phyloP scores from a whole-genome alignment of 169 alveolate genomes.

The Blepharisma undulans region DNA sequence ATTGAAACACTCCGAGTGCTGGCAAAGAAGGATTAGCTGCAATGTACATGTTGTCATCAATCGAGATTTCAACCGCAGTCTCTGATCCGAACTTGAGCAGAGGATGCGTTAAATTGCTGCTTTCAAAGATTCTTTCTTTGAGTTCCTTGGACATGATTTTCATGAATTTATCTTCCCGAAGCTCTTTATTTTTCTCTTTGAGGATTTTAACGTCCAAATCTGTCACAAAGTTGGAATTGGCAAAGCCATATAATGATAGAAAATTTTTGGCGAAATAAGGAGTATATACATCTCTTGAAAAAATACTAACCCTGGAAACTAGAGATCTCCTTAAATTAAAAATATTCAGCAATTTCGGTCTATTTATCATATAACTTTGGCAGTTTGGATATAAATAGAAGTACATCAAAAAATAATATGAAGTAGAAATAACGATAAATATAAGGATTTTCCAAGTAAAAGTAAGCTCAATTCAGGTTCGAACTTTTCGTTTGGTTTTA shows the following conservation, averaged over 20 bases:
- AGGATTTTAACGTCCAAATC: neutral
- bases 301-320: neutral
- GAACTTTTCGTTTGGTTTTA: neutral
- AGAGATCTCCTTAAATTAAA: neutral
- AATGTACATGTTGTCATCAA: neutral
- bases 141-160: neutral
- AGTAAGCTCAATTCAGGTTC: neutral
- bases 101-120: neutral
- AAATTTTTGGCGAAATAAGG: neutral
- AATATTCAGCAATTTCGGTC: neutral
- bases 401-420: neutral
- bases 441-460: neutral
- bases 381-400: neutral
- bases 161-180: neutral
- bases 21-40: neutral
- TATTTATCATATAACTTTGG: neutral
- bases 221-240: neutral
- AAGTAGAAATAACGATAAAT: neutral
- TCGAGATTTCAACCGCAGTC: neutral
- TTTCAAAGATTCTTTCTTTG: neutral
- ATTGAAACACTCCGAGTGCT: neutral
- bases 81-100: neutral
- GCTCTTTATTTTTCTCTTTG: neutral
- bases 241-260: neutral
- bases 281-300: neutral